Evolutionary conservation across 208 protist species (phyloP).

Genomic region (Angomonas desouzai): DNA sequence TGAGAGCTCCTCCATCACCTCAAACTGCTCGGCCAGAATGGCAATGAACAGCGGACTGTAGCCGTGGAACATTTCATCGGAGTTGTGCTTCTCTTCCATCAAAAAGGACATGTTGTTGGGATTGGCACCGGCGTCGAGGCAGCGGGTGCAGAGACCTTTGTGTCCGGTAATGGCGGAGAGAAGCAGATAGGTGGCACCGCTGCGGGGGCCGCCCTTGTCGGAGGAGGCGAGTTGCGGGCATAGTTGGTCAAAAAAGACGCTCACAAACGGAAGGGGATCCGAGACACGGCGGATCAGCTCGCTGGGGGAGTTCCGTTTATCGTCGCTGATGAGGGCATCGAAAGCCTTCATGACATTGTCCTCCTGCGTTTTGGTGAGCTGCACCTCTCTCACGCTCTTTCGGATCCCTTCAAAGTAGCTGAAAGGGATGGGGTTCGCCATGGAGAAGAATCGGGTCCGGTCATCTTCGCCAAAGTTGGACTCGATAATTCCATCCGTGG

Average conservation of each 20-base stretch:
- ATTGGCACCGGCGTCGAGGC: slow-evolving; percentile 76
- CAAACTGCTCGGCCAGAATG: slow-evolving; percentile 65
- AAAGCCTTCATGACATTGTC: slow-evolving; percentile 62
- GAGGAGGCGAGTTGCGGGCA: slow-evolving; percentile 52
- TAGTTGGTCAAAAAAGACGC: slow-evolving; percentile 64
- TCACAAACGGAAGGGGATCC: slow-evolving; percentile 67
- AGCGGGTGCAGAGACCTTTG: slow-evolving; percentile 52
- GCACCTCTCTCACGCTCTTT: slow-evolving; percentile 39
- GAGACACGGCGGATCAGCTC: slow-evolving; percentile 44
- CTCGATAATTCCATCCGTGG: slow-evolving; percentile 3
- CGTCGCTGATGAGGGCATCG: slow-evolving; percentile 12
- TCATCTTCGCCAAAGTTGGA: slow-evolving; percentile 27
- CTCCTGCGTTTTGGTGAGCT: slow-evolving; percentile 48
- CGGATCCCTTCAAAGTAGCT: slow-evolving; percentile 68
- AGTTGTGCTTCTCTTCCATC: slow-evolving; percentile 41
- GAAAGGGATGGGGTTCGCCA: slow-evolving; percentile 69
- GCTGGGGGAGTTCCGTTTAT: not conserved
- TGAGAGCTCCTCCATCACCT: slow-evolving; percentile 61
- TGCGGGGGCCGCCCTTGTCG: slow-evolving; percentile 23
- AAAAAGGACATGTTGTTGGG: slow-evolving; percentile 85
- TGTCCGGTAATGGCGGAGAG: slow-evolving; percentile 75
- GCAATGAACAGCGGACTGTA: slow-evolving; percentile 87
- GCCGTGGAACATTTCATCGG: slow-evolving; percentile 83
- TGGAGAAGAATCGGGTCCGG: slow-evolving; percentile 71
- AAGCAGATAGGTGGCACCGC: slow-evolving; percentile 75